A percentile compares a stretch with the other conserved stretches of the same genome.
phyloP scores from a whole-genome alignment of 805 yeast genomes.

The Zygotorulaspora sp. region DNA sequence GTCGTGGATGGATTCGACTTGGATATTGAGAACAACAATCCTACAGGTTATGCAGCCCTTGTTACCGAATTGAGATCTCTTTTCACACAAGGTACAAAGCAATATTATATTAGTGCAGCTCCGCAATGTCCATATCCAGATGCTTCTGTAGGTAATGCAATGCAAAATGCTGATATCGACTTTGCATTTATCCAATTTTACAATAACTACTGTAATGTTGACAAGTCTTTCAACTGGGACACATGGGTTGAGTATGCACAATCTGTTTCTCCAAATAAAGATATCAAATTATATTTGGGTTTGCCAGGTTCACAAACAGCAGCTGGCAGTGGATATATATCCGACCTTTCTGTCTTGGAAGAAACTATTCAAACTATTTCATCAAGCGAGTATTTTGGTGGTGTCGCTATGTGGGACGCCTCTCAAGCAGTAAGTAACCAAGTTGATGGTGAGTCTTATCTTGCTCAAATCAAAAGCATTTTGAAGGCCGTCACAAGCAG shows the following conservation, averaged over 20 bases:
- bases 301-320: slow-evolving; percentile 61
- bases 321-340: slow-evolving; percentile 61
- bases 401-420: slow-evolving; percentile 90
- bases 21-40: slow-evolving; percentile 68
- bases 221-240: slow-evolving; percentile 57
- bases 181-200: slow-evolving; percentile 85
- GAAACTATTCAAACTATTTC: slow-evolving; percentile 67
- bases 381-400: slow-evolving; percentile 69
- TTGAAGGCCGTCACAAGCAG: slow-evolving; percentile 31
- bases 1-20: slow-evolving; percentile 89
- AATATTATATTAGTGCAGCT: slow-evolving; percentile 77
- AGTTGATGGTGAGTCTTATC: slow-evolving; percentile 43
- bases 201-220: slow-evolving; percentile 71
- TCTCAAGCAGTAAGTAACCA: slow-evolving; percentile 56
- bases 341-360: slow-evolving; percentile 38
- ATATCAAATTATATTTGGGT: slow-evolving; percentile 70
- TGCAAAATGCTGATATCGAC: slow-evolving; percentile 61
- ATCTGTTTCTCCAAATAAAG: slow-evolving; percentile 55
- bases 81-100: slow-evolving; percentile 51
- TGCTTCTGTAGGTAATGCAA: slow-evolving; percentile 54
- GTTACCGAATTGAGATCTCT: slow-evolving; percentile 49
- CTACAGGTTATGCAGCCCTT: slow-evolving; percentile 63
- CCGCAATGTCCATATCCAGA: slow-evolving; percentile 93
- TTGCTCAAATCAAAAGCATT: slow-evolving; percentile 41
- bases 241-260: slow-evolving; percentile 68